These are phyloP conservation scores for Phytopythium litorale DNA, from an alignment of 352 stramenopile species.

Conservation along the genomic window DNA sequence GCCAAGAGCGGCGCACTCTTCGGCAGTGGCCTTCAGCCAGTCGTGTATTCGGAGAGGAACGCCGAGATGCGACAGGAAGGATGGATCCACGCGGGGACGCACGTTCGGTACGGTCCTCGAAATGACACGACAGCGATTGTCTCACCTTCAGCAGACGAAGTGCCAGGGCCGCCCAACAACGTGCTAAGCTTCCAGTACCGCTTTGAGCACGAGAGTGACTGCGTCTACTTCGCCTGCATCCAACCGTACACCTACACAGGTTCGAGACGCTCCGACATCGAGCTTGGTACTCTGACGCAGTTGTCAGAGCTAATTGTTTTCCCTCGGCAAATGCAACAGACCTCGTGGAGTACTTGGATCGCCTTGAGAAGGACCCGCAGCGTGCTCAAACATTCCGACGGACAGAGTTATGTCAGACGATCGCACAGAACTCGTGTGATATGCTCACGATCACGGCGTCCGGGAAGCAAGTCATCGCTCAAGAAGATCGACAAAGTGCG, in stretches of 20 bases:
- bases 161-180: constrained; percentile 18
- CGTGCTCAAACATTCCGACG: constrained; percentile 42
- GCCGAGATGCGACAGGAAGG: constrained; percentile 33
- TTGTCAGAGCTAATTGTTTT: neutral
- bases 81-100: constrained; percentile 56
- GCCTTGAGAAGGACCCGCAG: constrained; percentile 45
- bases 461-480: constrained; percentile 29
- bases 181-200: constrained; percentile 67
- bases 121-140: neutral
- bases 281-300: too few relatives aligned
- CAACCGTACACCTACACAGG: constrained; percentile 88
- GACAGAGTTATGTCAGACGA: constrained; percentile 79
- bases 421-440: constrained; percentile 83
- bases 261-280: constrained; percentile 18
- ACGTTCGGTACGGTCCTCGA: constrained; percentile 55
- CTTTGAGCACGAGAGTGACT: constrained; percentile 63
- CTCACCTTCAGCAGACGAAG: neutral
- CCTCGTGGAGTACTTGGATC: constrained; percentile 67
- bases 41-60: constrained; percentile 70
- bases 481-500: constrained; percentile 50
- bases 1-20: constrained; percentile 83
- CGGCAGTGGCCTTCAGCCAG: constrained; percentile 70
- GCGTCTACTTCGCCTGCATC: constrained; percentile 81
- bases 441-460: constrained; percentile 86
- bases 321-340: constrained; percentile 18